phyloP scores from a whole-genome alignment of 192 early-diverging fungal genomes.

The Backusella luteola region DNA sequence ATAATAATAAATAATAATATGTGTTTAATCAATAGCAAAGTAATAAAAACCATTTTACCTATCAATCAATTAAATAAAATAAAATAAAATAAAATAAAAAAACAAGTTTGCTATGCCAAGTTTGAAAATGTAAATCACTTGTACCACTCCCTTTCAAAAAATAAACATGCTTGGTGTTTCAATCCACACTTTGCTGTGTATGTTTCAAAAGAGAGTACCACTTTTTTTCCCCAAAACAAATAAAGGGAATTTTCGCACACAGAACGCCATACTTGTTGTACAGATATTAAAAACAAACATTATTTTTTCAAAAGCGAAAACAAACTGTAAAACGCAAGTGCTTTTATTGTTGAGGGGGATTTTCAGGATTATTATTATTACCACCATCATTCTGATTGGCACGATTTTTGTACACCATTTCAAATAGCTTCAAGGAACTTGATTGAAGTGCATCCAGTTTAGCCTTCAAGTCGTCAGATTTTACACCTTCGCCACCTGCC shows the following conservation, averaged over 20 bases:
- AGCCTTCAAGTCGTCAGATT: slow-evolving; percentile 87
- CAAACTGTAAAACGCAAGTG: neutral
- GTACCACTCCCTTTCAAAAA: neutral
- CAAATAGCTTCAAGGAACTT: slow-evolving; percentile 92
- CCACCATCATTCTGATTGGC: slow-evolving; percentile 21
- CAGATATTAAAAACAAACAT: neutral
- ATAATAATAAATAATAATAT: neutral
- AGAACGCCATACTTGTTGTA: neutral
- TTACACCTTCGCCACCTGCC: slow-evolving; percentile 60
- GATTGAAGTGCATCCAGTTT: slow-evolving; percentile 85
- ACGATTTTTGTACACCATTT: slow-evolving; percentile 93
- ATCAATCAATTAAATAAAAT: neutral
- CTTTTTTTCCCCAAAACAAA: neutral
- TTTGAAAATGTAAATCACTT: neutral
- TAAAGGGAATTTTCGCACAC: neutral
- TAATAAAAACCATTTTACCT: neutral
- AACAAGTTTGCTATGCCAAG: neutral
- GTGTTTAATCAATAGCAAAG: slow-evolving; percentile 3
- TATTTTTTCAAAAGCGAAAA: neutral
- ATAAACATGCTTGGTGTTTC: neutral
- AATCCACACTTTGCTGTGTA: neutral
- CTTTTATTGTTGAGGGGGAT: neutral
- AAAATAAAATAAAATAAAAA: neutral
- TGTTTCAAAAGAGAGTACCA: neutral
- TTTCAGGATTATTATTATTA: neutral